Evolutionary conservation across 176 grass and related monocot species (phyloP), one percentile per base, ranked within the genome.

Genomic region (Rhynchospora pubera): DNA sequence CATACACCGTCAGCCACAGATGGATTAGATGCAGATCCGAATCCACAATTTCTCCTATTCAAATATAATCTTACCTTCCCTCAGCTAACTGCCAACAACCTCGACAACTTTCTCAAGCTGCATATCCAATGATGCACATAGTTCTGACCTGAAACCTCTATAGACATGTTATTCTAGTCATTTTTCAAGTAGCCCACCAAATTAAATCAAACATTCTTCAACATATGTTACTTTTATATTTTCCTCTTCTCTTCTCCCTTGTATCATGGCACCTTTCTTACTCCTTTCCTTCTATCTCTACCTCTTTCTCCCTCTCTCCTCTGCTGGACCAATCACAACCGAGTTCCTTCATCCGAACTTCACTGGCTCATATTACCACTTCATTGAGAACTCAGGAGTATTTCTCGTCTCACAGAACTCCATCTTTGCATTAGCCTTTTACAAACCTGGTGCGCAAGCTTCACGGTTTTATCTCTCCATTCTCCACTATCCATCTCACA

Each of bases 381-480:
- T 68, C 84, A 51, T 93, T 78, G 88, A 89, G 84, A 91, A 72
- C 28, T 61, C 53, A 79, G 89, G 89, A 83, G 85, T 80, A 45
- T 94, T 94, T 89, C 88, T 97, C 16, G 74, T 57, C 64, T 92
- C 94, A n/a, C 76, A 45, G 16, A 83, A 62, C 83, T 43, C 47
- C 45, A 79, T 48, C 85, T 97, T 97, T 91, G 58, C 84, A 62
- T 80, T 84, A 55, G 78, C 88, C 62, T 52, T 94, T 74, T 87
- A 77, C 88, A 88, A 87, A 62, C 52, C 89, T 46, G 44, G 62
- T 18, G 18, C 43, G 9, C 6, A 79, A 11, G 58, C 84, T 26
- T 86, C 90, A 24, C 84, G 72, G 60, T 97, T 85, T 89, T 97
- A 90, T 82, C 80, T 97, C 85, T 86, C 88, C 80, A 64, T 94